Base-by-base conservation (phyloP, 1,284 basidiomycete genomes). In the Ganoderma sinense region DNA sequence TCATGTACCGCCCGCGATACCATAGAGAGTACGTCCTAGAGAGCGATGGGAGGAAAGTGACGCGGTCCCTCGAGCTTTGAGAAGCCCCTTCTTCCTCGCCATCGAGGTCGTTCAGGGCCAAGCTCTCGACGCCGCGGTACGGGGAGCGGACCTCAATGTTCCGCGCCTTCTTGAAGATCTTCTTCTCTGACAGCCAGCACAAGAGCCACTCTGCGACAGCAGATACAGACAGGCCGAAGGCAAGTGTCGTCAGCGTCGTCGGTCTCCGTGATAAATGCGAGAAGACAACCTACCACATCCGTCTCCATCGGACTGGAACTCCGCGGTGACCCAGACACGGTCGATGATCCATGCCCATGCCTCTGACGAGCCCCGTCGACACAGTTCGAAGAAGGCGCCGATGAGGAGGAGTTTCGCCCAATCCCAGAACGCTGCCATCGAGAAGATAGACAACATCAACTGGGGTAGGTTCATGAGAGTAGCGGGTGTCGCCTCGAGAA, bases 341-440 rank as follows among this genome's bases (percentile, higher is more conserved):
- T 85, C 83, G 70, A 86, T 78, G 39, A 86, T 36, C 45, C 78
- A 80, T 31, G 80, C 70, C 82, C 89, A 92, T 1, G 81, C 48
- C 2, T 81, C 75, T 36, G 82, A 78, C 7, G 82, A 75, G 11
- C 84, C 43, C 2, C 90, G 86, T 23, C 91, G 86, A 51, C 82
- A 82, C 0, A 82, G 85, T 77, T 93, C 92, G 59, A 94, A 78
- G 33, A 86, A 72, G 26, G 87, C 86, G 58, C 92, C 92, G 53
- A 93, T 78, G 18, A 90, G 74, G 62, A 92, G 75, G 64, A 94
- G 83, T 74, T 91, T 88, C 7, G 87, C 67, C 87, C 91, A 92
- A 75, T 93, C 90, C n/a, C 83, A 80, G 14, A 91, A 76, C 1
- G 87, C 88, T 31, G 86, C 81, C 63, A 86, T 83, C 2, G 81